Evolutionary conservation across 306 rosid species (phyloP).

Genomic region (Trifolium fragiferum): DNA sequence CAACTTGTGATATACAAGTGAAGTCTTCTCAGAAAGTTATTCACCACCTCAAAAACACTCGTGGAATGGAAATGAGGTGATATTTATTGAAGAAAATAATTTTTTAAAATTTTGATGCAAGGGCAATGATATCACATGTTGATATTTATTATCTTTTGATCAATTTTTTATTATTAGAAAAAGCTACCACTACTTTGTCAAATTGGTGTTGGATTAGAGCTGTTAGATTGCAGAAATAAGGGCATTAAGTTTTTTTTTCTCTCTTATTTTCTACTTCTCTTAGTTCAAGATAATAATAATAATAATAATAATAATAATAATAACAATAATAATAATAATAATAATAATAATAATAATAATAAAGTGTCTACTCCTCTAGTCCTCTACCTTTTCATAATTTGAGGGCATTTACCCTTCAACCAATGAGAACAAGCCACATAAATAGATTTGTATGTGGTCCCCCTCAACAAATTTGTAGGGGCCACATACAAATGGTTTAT

Average conservation of each 20-base stretch:
- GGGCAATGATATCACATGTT: conserved; percentile 4
- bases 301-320: too few species aligned
- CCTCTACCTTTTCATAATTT: too few species aligned
- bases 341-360: too few species aligned
- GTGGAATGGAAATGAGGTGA: conserved; percentile 28
- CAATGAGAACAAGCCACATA: too few species aligned
- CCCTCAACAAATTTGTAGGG: too few species aligned
- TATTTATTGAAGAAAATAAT: conserved; percentile 8
- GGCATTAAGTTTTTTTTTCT: neutral
- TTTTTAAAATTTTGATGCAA: conserved; percentile 17
- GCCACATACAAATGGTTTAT: too few species aligned
- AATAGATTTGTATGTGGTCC: too few species aligned
- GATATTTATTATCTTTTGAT: conserved; percentile 33
- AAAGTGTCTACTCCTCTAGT: too few species aligned
- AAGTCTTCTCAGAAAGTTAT: conserved; percentile 25
- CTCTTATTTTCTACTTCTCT: neutral
- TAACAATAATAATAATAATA: too few species aligned
- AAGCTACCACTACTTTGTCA: conserved; percentile 9
- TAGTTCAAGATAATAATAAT: neutral
- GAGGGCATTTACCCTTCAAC: too few species aligned
- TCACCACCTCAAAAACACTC: conserved; percentile 25
- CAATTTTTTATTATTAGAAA: conserved; percentile 4
- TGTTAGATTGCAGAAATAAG: neutral
- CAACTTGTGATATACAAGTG: conserved; percentile 27
- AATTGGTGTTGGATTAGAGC: conserved; percentile 7